A percentile compares a stretch with the other conserved stretches of the same genome.
phyloP scores from a whole-genome alignment of 2,329 filamentous ascomycete species.

The Colletotrichum chrysophilum region DNA sequence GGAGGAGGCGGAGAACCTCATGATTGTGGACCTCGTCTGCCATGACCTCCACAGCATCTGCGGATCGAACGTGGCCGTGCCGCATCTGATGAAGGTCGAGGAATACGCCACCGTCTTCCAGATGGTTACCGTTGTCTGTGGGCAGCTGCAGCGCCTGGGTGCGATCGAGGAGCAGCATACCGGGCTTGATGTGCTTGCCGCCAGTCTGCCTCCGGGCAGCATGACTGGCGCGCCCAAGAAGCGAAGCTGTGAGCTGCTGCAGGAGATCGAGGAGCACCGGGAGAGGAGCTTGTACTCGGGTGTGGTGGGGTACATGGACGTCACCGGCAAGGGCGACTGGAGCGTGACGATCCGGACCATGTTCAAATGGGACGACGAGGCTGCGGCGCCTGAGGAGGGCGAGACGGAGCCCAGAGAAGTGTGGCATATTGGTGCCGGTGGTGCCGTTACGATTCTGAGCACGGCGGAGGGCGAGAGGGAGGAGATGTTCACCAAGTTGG shows the following conservation, averaged over 20 bases:
- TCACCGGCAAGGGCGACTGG: conserved; percentile 85
- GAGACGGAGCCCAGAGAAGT: conserved; percentile 50
- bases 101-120: conserved; percentile 92
- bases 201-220: conserved; percentile 84
- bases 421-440: conserved; percentile 89
- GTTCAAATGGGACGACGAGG: conserved; percentile 73
- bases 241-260: conserved; percentile 84
- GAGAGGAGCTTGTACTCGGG: conserved; percentile 84
- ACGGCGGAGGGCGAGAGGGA: conserved; percentile 82
- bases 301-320: conserved; percentile 88
- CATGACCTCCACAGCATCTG: conserved; percentile 91
- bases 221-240: conserved; percentile 99
- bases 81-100: conserved; percentile 83
- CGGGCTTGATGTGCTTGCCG: conserved; percentile 77
- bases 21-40: conserved; percentile 97
- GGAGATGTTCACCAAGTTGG: conserved; percentile 85
- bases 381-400: conserved; percentile 29
- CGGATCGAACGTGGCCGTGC: conserved; percentile 75
- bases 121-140: conserved; percentile 88
- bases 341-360: conserved; percentile 88
- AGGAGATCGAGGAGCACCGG: conserved; percentile 65
- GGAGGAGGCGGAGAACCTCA: conserved; percentile 93
- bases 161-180: conserved; percentile 44
- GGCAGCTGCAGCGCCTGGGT: conserved; percentile 51
- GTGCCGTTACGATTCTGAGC: conserved; percentile 86